These are phyloP conservation scores for Geotrichum cucujoidarum DNA, from an alignment of 1,139 yeast species.

Conservation along the genomic window DNA sequence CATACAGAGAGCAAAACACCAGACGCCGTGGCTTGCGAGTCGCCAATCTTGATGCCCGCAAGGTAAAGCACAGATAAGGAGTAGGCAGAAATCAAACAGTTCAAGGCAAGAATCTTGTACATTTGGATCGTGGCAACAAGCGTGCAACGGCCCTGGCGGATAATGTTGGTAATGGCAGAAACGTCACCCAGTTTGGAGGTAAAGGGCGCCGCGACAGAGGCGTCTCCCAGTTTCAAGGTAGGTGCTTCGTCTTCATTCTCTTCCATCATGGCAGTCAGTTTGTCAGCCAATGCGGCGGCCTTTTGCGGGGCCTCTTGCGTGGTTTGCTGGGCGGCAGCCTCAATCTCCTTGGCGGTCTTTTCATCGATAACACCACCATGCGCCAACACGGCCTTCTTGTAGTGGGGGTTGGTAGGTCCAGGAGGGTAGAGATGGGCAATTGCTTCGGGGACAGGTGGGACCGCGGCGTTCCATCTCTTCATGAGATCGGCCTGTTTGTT, in stretches of 20 bases:
- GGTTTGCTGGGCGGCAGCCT: constrained; percentile 39
- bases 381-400: constrained; percentile 76
- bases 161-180: constrained; percentile 83
- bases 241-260: constrained; percentile 85
- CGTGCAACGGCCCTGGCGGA: constrained; percentile 98
- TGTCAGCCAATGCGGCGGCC: constrained; percentile 64
- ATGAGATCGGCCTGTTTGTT: constrained; percentile 78
- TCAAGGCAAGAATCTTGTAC: constrained; percentile 95
- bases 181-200: constrained; percentile 93
- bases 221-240: constrained; percentile 91
- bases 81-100: constrained; percentile 95
- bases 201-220: constrained; percentile 98
- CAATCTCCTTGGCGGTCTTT: constrained; percentile 59
- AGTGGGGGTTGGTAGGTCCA: constrained; percentile 86
- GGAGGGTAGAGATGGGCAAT: constrained; percentile 97
- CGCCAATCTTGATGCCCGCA: constrained; percentile 98
- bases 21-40: constrained; percentile 90
- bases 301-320: constrained; percentile 38
- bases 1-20: constrained; percentile 90
- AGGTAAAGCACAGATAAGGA: constrained; percentile 88
- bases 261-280: constrained; percentile 63
- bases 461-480: constrained; percentile 60
- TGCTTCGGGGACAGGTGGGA: constrained; percentile 77
- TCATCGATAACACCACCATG: constrained; percentile 58
- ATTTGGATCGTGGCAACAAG: constrained; percentile 95